Evolutionary conservation across 495 filamentous ascomycete genomes (phyloP), one percentile per base, ranked within the genome.

Genomic region (Aspergillus biplanus): DNA sequence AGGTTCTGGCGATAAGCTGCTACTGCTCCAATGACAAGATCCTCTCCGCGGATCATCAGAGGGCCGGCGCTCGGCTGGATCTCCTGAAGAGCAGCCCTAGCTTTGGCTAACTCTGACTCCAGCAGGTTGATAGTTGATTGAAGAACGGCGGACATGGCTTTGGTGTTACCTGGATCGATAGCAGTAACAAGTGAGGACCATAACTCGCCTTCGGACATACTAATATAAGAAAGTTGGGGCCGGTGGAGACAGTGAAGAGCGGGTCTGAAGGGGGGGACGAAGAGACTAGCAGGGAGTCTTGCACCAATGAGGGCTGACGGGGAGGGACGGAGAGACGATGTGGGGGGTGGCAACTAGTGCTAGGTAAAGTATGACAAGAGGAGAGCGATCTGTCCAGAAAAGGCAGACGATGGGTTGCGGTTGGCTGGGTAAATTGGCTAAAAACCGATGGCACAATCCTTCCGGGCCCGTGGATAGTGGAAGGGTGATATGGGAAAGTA

Each of bases 81-180:
- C 35, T 82, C 75, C 39, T 78, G 70, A 13, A 82, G 75, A 18
- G 79, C 77, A 33, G 73, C 72, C 21, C 75, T 76, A 39, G 78
- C 79, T 55, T 77, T 82, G 58, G 73, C 71, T 49, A 82, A 69
- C 67, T 82, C 79, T 4, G 73, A 73, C 61, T 80, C 78, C 13
- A 82, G 65, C 0, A 82, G 73, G 59, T 78, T 67, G 16, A 80
- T 80, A 11, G 79, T 82, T 1, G 78, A 74, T 66, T 79, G 73
- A n/a, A 79, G 72, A 35, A 78, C 71, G 35, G 71, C 73, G 2
- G 78, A 71, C 78, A 80, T 80, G 62, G 71, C 65, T 70, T 73
- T 72, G 62, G 61, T 65, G 59, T 67, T 60, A 37, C 63, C 59
- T 48, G 74, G 71, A 58, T 77, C 67, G 68, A 78, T 76, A 46